Conservation (phyloP, 2,329 filamentous ascomycete species). For the Blastomyces percursus region DNA sequence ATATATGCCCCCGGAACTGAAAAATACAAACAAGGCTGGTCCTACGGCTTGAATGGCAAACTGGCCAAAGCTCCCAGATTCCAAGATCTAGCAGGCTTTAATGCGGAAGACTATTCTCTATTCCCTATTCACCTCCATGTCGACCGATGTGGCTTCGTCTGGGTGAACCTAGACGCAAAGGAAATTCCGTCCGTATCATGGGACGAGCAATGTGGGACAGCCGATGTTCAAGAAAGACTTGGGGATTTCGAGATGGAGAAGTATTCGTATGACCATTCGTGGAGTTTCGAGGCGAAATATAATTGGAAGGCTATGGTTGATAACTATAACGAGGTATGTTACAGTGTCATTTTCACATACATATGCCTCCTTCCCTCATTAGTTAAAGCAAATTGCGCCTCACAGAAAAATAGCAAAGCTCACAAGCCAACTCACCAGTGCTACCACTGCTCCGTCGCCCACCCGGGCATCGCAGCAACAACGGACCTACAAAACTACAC, state of each 20-base stretch:
- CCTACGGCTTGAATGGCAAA: constrained; percentile 47
- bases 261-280: constrained; percentile 48
- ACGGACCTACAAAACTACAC: constrained; percentile 47
- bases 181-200: constrained; percentile 34
- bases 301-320: constrained; percentile 54
- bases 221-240: constrained; percentile 40
- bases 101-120: constrained; percentile 44
- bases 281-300: constrained; percentile 47
- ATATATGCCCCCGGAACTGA: background rate
- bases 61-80: constrained; percentile 49
- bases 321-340: constrained; percentile 47
- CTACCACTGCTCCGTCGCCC: constrained; percentile 51
- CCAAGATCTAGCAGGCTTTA: constrained; percentile 45
- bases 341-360: background rate
- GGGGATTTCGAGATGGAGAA: constrained; percentile 38
- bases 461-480: constrained; percentile 48
- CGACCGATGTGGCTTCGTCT: constrained; percentile 46
- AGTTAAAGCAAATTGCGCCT: background rate
- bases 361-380: background rate
- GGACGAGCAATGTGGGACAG: constrained; percentile 42
- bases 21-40: constrained; percentile 35
- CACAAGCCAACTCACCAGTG: constrained; percentile 31
- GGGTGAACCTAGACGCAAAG: constrained; percentile 44
- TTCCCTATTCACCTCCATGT: constrained; percentile 45
- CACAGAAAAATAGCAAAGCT: background rate